Evolutionary conservation across 2,329 filamentous ascomycete genomes (phyloP), one percentile per base, ranked within the genome.

Genomic region (Pestalotiopsis sp.): DNA sequence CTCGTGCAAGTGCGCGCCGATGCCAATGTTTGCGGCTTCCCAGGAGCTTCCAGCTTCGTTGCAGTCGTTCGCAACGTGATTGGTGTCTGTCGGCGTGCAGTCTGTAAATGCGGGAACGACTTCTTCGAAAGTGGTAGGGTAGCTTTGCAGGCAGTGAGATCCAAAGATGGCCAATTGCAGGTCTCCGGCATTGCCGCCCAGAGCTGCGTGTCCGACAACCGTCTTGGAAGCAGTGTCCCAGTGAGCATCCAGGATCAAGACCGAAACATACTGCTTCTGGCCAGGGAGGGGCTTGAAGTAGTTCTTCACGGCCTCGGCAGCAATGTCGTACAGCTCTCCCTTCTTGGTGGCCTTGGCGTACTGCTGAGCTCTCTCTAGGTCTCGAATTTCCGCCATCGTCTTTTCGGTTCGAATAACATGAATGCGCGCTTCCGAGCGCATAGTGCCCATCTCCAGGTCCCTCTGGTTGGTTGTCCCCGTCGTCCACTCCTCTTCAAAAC

Each of bases 401-500:
- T 94, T 94, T 70, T 94, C 90, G 49, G 90, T 88, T 68, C 93
- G 90, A 72, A 99, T 91, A 67, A 98, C 81, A 78, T 98, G 95
- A 31, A 99, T 86, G 74, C 93, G 95, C 13, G 95, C 94, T 79
- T 98, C 94, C 41, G 94, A 97, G 70, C 95, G 91, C 89, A 96
- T 94, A 27, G 88, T 88, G 6, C 90, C 91, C 31, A 84, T 85
- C 66, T 90, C 88, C 70, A 86, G 85, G 77, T 98, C 96, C 52
- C 92, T 90, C 73, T 88, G 87, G 69, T 93, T 95, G 69, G 93
- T 86, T 1, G 93, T 93, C 7, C 95, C 95, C 2, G 90, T 89
- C 70, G 93, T 93, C 96, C 96, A 98, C 77, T 97, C 93, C 80
- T 99, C 96, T 75, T 98, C 96, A 71, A 97, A 95, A 58, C 95